A percentile compares a stretch with the other conserved stretches of the same genome.
These are phyloP conservation scores for Verbena officinalis DNA, from an alignment of 257 asterid species.

Conservation along the genomic window DNA sequence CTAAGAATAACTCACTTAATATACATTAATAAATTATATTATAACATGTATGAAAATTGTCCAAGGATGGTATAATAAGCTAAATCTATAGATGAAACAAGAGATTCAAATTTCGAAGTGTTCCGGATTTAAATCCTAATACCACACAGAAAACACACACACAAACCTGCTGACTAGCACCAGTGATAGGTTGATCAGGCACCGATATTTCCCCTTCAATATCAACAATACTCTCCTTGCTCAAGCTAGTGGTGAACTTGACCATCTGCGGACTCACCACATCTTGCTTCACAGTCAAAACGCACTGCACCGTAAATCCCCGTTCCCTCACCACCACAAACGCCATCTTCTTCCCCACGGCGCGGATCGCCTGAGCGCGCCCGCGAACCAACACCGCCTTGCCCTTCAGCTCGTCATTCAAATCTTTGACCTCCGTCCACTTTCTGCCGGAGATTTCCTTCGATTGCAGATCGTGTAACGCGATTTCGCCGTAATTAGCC, in stretches of 20 bases:
- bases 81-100: neutral
- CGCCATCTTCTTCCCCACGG: conserved; percentile 75
- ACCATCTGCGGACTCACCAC: conserved; percentile 80
- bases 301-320: conserved; percentile 86
- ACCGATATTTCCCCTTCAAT: conserved; percentile 74
- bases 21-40: conserved; percentile 2
- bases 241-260: conserved; percentile 66
- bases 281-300: conserved; percentile 60
- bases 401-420: conserved; percentile 52
- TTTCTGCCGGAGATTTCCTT: conserved; percentile 62
- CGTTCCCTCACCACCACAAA: conserved; percentile 75
- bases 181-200: conserved; percentile 61
- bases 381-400: conserved; percentile 63
- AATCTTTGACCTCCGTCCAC: conserved; percentile 66
- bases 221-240: conserved; percentile 73
- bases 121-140: neutral
- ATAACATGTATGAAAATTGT: neutral
- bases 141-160: neutral
- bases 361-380: conserved; percentile 71
- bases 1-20: neutral
- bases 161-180: conserved; percentile 84
- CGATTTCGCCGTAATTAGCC: conserved; percentile 70
- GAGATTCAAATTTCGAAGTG: neutral
- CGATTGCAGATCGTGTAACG: conserved; percentile 65
- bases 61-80: neutral